phyloP scores from a whole-genome alignment of 2,329 filamentous ascomycete species.

The Lachnellula subtilissima region DNA sequence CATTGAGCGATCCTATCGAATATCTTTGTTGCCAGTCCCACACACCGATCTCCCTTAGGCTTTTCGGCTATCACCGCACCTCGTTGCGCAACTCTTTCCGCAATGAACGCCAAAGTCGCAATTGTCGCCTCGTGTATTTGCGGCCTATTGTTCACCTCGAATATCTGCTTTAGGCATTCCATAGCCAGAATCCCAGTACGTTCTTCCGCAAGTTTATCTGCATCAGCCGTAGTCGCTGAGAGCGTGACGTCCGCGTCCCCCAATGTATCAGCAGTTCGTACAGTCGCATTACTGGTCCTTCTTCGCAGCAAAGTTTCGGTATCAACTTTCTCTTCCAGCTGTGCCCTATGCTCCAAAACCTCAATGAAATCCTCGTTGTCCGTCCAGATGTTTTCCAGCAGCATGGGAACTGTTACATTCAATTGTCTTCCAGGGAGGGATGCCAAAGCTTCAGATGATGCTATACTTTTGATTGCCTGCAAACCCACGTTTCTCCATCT shows the following conservation, averaged over 20 bases:
- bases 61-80: constrained; percentile 47
- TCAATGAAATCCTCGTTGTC: constrained; percentile 66
- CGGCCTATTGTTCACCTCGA: constrained; percentile 72
- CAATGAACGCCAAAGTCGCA: constrained; percentile 71
- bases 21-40: constrained; percentile 76
- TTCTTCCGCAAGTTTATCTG: constrained; percentile 84
- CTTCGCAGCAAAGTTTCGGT: constrained; percentile 59
- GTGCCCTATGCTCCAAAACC: constrained; percentile 60
- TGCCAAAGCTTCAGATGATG: constrained; percentile 72
- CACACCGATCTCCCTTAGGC: constrained; percentile 40
- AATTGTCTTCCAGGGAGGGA: constrained; percentile 73
- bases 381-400: constrained; percentile 81
- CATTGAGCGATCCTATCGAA: constrained; percentile 77
- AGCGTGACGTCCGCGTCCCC: constrained; percentile 63
- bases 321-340: constrained; percentile 64
- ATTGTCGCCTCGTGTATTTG: constrained; percentile 76
- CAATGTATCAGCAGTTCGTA: constrained; percentile 62
- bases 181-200: constrained; percentile 80
- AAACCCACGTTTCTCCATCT: constrained; percentile 72
- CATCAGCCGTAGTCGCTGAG: constrained; percentile 77
- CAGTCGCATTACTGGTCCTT: constrained; percentile 74
- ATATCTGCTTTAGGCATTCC: constrained; percentile 81
- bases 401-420: constrained; percentile 72
- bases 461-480: constrained; percentile 74
- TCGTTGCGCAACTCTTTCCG: constrained; percentile 49